Conservation (phyloP, 2,329 filamentous ascomycete genomes). For the Aspergillus novoparasiticus region DNA sequence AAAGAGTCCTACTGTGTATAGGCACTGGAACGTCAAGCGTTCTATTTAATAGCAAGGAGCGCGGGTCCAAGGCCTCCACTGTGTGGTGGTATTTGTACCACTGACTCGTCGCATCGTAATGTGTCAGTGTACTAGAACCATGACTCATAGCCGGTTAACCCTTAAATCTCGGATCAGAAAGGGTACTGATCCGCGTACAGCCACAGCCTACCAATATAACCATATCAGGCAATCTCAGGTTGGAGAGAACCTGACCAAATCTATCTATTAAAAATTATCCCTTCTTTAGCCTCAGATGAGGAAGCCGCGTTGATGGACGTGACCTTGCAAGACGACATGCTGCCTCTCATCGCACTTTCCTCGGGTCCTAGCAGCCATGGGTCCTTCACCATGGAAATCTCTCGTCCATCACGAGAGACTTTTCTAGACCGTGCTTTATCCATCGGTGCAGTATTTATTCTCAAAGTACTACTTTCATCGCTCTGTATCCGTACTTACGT, state of each 20-base stretch:
- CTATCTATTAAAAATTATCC: background rate
- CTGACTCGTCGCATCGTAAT: background rate
- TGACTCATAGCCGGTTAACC: background rate
- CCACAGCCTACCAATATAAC: background rate
- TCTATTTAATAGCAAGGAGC: background rate
- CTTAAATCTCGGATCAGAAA: no score
- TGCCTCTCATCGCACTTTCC: background rate
- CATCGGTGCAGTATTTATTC: conserved; percentile 5
- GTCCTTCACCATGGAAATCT: background rate
- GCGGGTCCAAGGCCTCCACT: background rate
- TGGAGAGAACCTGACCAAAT: background rate
- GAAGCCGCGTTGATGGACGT: background rate
- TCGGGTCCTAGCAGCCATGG: background rate
- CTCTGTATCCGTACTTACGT: conserved; percentile 8
- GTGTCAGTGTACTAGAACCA: background rate
- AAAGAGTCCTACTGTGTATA: background rate
- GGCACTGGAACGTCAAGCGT: background rate
- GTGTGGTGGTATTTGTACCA: background rate
- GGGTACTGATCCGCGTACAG: no score
- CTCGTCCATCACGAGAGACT: background rate
- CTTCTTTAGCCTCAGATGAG: background rate
- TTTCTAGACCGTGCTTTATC: background rate
- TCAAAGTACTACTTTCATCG: conserved; percentile 12
- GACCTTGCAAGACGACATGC: background rate
- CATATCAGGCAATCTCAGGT: background rate